A percentile compares a stretch with the other conserved stretches of the same genome.
These are phyloP conservation scores for Eryngium alpinum DNA, from an alignment of 140 eudicot species.

Conservation along the genomic window DNA sequence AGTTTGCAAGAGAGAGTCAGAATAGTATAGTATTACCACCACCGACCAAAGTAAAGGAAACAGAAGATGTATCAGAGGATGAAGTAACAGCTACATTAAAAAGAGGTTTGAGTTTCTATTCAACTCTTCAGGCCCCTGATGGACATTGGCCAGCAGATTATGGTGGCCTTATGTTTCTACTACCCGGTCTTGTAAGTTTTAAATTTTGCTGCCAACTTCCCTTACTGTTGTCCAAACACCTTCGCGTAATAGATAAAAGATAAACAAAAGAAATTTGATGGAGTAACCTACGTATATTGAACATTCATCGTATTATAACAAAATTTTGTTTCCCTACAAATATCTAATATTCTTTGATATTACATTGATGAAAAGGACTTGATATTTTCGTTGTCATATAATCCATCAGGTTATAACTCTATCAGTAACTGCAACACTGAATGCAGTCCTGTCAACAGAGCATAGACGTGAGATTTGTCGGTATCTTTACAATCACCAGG, in stretches of 20 bases:
- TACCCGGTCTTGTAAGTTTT: slow-evolving; percentile 80
- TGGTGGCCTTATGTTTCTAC: slow-evolving; percentile 88
- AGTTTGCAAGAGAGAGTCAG: slow-evolving; percentile 77
- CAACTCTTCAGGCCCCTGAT: slow-evolving; percentile 87
- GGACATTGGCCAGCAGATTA: slow-evolving; percentile 98
- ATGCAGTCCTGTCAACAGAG: slow-evolving; percentile 77
- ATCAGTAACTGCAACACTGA: slow-evolving; percentile 73
- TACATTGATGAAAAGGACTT: background rate
- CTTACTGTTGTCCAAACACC: background rate
- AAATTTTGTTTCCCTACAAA: background rate
- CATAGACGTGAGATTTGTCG: slow-evolving; percentile 84
- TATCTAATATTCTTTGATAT: background rate
- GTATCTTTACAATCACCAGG: slow-evolving; percentile 95
- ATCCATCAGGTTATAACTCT: slow-evolving; percentile 69
- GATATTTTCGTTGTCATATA: slow-evolving; percentile 20
- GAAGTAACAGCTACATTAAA: slow-evolving; percentile 54
- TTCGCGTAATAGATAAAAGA: background rate
- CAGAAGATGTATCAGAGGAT: slow-evolving; percentile 65
- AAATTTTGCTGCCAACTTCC: background rate
- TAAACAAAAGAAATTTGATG: background rate
- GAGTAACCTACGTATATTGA: background rate
- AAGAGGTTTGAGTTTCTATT: slow-evolving; percentile 74
- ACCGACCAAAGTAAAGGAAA: slow-evolving; percentile 59
- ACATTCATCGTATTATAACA: background rate
- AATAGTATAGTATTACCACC: slow-evolving; percentile 49